Percentiles rank a stretch among this genome's conserved stretches.
Evolutionary conservation across 495 filamentous ascomycete species (phyloP).

Genomic region (Penicillium cinerascens): DNA sequence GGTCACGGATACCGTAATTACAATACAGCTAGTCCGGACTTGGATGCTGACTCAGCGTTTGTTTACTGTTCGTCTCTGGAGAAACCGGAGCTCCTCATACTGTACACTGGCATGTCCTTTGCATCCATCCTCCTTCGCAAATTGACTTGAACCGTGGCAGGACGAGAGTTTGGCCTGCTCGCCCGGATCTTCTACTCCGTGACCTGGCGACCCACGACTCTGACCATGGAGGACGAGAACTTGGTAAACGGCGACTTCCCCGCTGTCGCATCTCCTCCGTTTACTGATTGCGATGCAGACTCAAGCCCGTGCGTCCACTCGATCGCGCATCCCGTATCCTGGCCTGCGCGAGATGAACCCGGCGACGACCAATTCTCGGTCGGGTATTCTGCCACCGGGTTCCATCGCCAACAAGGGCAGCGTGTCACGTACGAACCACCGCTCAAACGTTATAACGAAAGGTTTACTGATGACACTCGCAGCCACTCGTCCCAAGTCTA

Average conservation of each 20-base stretch:
- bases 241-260: constrained; percentile 22
- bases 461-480: constrained; percentile 11
- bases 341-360: constrained; percentile 56
- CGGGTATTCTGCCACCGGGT: constrained; percentile 49
- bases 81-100: constrained; percentile 29
- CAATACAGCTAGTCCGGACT: constrained; percentile 13
- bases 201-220: constrained; percentile 22
- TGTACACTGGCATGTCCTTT: background rate
- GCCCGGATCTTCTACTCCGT: constrained; percentile 27
- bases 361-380: constrained; percentile 67
- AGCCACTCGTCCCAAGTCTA: constrained; percentile 54
- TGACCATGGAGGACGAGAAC: constrained; percentile 38
- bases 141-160: constrained; percentile 22
- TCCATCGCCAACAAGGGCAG: constrained; percentile 36
- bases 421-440: constrained; percentile 31
- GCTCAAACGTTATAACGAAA: background rate
- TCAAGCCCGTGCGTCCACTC: constrained; percentile 27
- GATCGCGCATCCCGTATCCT: constrained; percentile 35
- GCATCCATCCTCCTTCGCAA: background rate
- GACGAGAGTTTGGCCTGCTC: constrained; percentile 22
- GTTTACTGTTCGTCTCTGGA: constrained; percentile 43
- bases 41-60: constrained; percentile 34
- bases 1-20: background rate
- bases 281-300: constrained; percentile 14
- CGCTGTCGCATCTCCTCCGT: constrained; percentile 5